Evolutionary conservation across 2,329 filamentous ascomycete species (phyloP), one percentile per base, ranked within the genome.

Genomic region (Ascocoryne sarcoides): DNA sequence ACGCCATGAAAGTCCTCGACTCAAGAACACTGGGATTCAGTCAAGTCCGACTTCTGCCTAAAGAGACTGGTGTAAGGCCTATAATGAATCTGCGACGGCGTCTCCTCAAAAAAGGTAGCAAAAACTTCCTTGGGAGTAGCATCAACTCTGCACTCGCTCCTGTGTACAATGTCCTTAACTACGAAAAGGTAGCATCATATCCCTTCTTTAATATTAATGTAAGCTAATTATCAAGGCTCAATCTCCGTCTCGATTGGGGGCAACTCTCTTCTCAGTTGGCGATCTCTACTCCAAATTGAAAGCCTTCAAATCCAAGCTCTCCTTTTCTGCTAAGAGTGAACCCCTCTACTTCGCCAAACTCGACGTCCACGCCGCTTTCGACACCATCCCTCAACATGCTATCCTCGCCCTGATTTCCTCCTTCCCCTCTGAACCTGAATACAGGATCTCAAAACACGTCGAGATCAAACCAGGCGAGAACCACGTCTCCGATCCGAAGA

Each of bases 341-440:
- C 67, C 62, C 4, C 63, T 95, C 1, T 96, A 84, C 62, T 94
- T 96, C 62, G 89, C 81, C 45, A 98, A 98, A 59, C 69, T 94
- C 10, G 92, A 98, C 56, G 89, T 98, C 15, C 76, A 85, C 58
- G 79, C 86, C 2, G 94, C 90, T 52, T 98, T 95, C 59, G 92
- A 98, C 61, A 95, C 84, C 0, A 95, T 98, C 32, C 92, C 92
- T 0, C 92, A 96, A 59, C 63, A 73, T 18, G 75, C 77, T 1
- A 67, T 96, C 14, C 57, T 95, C 23, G 59, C 68, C 17, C 66
- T 96, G 18, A 73, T 93, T 47, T 61, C 48, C 43, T 79, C 57
- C 38, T 76, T 73, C 48, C 75, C 61, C 47, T 65, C 64, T 10
- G 66, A 82, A 42, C 62, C 70, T 3, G 64, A 67, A 16, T 98